Conservation (phyloP, 1,139 yeast species). For the Pichia sp. region DNA sequence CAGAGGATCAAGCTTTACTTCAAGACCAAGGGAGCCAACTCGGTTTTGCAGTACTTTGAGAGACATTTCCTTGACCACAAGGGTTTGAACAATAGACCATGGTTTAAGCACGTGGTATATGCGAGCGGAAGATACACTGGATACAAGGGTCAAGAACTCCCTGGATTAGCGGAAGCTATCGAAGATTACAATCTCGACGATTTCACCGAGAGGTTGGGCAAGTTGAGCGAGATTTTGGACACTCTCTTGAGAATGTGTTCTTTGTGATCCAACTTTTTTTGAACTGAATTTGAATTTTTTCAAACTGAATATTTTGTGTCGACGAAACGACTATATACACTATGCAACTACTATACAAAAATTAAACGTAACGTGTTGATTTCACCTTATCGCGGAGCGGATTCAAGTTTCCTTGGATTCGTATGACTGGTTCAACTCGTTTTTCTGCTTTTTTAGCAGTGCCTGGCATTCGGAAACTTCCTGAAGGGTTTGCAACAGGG, state of each 20-base stretch:
- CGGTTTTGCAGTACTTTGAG: conserved; percentile 51
- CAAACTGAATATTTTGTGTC: no score
- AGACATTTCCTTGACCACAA: conserved; percentile 57
- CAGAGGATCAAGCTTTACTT: conserved; percentile 36
- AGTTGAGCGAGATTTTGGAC: conserved; percentile 14
- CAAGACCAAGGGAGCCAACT: conserved; percentile 31
- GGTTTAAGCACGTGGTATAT: conserved; percentile 83
- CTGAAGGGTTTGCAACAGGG: not conserved
- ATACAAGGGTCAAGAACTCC: conserved; percentile 76
- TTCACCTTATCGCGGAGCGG: no score
- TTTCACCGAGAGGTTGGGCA: conserved; percentile 36
- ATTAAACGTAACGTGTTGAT: no score
- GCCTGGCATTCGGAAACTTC: conserved; percentile 4
- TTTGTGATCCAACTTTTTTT: no score
- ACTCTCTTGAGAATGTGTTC: conserved; percentile 12
- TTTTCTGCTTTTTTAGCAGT: conserved; percentile 1
- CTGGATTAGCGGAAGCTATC: conserved; percentile 74
- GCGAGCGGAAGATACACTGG: conserved; percentile 87
- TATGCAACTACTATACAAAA: not conserved
- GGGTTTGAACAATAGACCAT: conserved; percentile 66
- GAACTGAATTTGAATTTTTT: no score
- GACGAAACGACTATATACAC: not conserved
- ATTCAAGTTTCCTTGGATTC: not conserved
- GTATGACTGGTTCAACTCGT: conserved; percentile 3
- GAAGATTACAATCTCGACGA: conserved; percentile 59